Conservation (phyloP, 2,329 filamentous ascomycete species). For the Pseudocercospora eumusae region DNA sequence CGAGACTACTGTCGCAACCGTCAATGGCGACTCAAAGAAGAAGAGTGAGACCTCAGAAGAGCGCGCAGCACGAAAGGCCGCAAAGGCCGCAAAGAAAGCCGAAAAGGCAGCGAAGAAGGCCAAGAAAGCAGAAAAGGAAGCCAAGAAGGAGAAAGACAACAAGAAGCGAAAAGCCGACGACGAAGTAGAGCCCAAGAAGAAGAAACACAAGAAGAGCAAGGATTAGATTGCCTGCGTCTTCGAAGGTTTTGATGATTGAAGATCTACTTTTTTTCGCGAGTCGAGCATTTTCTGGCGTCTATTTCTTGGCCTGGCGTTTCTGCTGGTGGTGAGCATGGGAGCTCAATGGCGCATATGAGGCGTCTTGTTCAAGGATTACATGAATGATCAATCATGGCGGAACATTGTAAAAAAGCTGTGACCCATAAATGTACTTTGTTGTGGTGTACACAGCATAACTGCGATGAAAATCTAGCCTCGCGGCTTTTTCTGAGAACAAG, state of each 20-base stretch:
- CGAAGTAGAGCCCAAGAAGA: constrained; percentile 29
- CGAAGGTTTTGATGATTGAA: constrained; percentile 1
- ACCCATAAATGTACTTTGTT: background rate
- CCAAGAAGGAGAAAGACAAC: constrained; percentile 54
- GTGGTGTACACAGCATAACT: background rate
- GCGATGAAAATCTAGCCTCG: background rate
- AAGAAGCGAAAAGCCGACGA: constrained; percentile 44
- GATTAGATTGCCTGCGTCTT: constrained; percentile 20
- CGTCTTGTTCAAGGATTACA: background rate
- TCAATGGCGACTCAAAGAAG: constrained; percentile 46
- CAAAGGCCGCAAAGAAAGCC: constrained; percentile 42
- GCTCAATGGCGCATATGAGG: background rate
- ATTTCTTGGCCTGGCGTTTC: constrained; percentile 3
- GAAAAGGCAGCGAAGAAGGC: constrained; percentile 20
- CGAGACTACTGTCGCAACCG: constrained; percentile 21
- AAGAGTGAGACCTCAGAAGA: constrained; percentile 42
- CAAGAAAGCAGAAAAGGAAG: constrained; percentile 50
- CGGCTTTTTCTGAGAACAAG: background rate
- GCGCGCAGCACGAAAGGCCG: constrained; percentile 19
- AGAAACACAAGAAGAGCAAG: constrained; percentile 35
- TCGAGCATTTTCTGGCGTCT: constrained; percentile 8
- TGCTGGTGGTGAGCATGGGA: constrained; percentile 3
- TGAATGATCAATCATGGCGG: background rate
- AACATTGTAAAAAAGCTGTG: background rate
- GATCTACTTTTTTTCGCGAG: background rate